Evolutionary conservation across 805 yeast genomes (phyloP).

Genomic region (Metschnikowia lachancei): DNA sequence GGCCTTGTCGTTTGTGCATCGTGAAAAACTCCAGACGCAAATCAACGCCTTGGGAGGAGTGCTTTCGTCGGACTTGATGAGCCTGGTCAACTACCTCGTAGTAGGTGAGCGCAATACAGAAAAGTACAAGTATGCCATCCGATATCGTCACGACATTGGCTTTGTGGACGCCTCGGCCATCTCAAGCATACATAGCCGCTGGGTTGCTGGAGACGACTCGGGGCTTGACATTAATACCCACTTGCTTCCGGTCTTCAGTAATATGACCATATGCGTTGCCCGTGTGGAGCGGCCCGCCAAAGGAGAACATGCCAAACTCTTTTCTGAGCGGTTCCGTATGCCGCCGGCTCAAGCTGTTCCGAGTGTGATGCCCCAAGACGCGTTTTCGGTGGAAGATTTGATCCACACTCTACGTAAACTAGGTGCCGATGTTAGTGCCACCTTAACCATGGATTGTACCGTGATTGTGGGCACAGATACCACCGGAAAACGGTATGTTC

Average conservation of each 20-base stretch:
- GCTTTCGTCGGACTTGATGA: conserved; percentile 55
- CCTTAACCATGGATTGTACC: conserved; percentile 44
- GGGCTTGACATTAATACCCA: conserved; percentile 26
- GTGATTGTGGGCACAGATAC: conserved; percentile 50
- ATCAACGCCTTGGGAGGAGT: conserved; percentile 59
- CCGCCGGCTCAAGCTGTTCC: conserved; percentile 17
- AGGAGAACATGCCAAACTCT: conserved; percentile 14
- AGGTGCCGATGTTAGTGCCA: conserved; percentile 53
- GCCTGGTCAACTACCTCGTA: conserved; percentile 56
- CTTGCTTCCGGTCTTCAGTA: conserved; percentile 44
- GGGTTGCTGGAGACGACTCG: conserved; percentile 52
- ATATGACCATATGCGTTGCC: conserved; percentile 46
- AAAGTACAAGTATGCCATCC: conserved; percentile 51
- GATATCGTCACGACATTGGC: conserved; percentile 52
- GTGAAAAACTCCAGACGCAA: conserved; percentile 44
- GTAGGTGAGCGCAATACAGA: conserved; percentile 59
- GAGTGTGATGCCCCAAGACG: conserved; percentile 13
- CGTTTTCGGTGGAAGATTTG: conserved; percentile 29
- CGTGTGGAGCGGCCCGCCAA: conserved; percentile 26
- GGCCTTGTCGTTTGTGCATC: conserved; percentile 40
- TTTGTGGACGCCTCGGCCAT: conserved; percentile 52
- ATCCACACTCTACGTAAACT: conserved; percentile 34
- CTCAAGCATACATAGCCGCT: conserved; percentile 42
- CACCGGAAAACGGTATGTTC: conserved; percentile 50
- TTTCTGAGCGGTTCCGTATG: conserved; percentile 25